Base-by-base conservation (phyloP, 2,329 filamentous ascomycete genomes). In the Pseudophaeomoniella oleicola region DNA sequence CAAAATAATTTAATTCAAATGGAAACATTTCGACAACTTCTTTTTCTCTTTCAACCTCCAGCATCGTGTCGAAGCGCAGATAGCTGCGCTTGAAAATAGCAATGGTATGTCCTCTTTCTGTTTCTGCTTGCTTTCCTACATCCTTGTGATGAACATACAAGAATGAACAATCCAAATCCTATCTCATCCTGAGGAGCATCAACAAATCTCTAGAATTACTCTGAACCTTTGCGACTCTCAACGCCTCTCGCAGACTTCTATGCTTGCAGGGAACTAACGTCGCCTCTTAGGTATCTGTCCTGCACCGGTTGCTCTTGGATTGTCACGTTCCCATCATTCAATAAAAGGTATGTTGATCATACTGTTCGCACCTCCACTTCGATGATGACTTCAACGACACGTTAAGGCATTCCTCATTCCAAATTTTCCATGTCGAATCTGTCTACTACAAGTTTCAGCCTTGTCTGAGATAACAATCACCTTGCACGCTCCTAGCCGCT, bases 351-450 rank as follows among this genome's bases (percentile, higher is more conserved):
- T 10, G 13, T 38, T 18, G 15, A 37, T 35, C 31, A 38, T 40
- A 39, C 35, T 40, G 32, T 35, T 19, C 30, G n/a, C 36, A 22
- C 34, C 39, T 42, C 40, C 44, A 44, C 41, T 62, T 61, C 54
- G 55, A 60, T 76, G 72, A 75, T 75, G 71, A 75, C 66, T 56
- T n/a, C 57, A 57, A 63, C 58, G 71, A 75, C 71, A 72, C 56
- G 67, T 66, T 67, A 72, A 71, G 72, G 72, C 71, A 76, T 76
- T 76, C 72, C 72, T 76, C 72, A 69, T 69, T 63, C 72, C 67
- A 69, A 75, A 76, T 59, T 62, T 57, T 63, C 56, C 58, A 67
- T 75, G 71, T 75, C 67, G 71, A 75, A 71, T 66, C 64, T 71
- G 69, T 74, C 65, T 58, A 50, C 55, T 56, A 63, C 56, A 72